Conservation (phyloP, 129 eudicot genomes). For the Arctium lappa region DNA sequence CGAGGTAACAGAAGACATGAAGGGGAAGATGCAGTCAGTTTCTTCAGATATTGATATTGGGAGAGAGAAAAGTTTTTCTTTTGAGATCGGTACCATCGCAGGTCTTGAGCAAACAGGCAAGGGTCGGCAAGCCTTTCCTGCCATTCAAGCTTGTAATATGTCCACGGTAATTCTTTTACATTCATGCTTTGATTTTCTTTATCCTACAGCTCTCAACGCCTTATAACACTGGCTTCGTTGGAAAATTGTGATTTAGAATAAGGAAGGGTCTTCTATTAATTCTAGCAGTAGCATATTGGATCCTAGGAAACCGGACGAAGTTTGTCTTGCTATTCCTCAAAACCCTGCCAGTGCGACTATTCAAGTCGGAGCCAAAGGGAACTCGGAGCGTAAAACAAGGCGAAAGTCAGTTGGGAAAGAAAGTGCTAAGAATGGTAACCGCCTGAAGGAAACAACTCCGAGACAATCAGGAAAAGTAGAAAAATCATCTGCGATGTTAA, state of each 20-base stretch:
- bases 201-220: not conserved
- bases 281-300: slow-evolving; percentile 32
- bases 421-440: slow-evolving; percentile 43
- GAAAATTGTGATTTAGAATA: slow-evolving; percentile 29
- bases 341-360: slow-evolving; percentile 21
- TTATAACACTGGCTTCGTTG: not conserved
- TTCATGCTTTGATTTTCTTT: not conserved
- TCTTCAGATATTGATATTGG: slow-evolving; percentile 23
- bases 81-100: slow-evolving; percentile 47
- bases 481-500: slow-evolving; percentile 21
- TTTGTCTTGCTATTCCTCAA: slow-evolving; percentile 29
- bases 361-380: slow-evolving; percentile 38
- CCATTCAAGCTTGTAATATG: slow-evolving; percentile 25
- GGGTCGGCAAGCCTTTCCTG: not conserved
- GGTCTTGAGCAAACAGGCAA: slow-evolving; percentile 38
- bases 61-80: slow-evolving; percentile 51
- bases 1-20: slow-evolving; percentile 4
- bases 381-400: slow-evolving; percentile 65
- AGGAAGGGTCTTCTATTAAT: slow-evolving; percentile 40
- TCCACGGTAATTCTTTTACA: slow-evolving; percentile 21
- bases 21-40: slow-evolving; percentile 16
- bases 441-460: slow-evolving; percentile 39
- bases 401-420: slow-evolving; percentile 57
- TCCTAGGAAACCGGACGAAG: slow-evolving; percentile 22
- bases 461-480: slow-evolving; percentile 33